Evolutionary conservation across 1,139 yeast genomes (phyloP).

Genomic region (Diutina neorugosa): DNA sequence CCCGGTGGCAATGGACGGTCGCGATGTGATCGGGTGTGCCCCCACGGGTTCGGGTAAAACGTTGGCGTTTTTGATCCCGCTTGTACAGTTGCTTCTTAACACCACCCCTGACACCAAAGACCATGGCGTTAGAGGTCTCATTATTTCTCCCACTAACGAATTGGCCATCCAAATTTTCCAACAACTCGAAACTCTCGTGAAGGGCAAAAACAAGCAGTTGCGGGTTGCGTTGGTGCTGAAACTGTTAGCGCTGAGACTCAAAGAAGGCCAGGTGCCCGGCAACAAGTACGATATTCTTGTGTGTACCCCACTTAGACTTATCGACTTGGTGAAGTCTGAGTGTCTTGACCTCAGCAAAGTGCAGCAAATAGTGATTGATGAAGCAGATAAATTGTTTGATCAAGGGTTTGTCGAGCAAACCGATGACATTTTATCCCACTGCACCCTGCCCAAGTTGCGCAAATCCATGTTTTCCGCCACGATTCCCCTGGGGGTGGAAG

Average conservation of each 20-base stretch:
- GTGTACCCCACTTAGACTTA: constrained; percentile 79
- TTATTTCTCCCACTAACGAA: constrained; percentile 84
- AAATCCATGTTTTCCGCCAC: constrained; percentile 92
- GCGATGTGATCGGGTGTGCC: constrained; percentile 80
- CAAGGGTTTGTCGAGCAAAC: constrained; percentile 87
- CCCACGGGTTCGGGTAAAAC: constrained; percentile 95
- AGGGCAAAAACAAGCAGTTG: constrained; percentile 53
- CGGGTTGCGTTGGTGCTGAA: constrained; percentile 26
- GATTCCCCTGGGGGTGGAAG: constrained; percentile 87
- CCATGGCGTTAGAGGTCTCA: constrained; percentile 56
- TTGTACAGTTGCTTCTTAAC: constrained; percentile 43
- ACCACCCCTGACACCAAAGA: constrained; percentile 15
- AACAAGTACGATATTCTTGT: constrained; percentile 71
- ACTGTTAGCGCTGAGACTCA: constrained; percentile 35
- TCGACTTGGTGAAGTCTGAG: constrained; percentile 61
- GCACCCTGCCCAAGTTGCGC: constrained; percentile 40
- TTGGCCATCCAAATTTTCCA: constrained; percentile 76
- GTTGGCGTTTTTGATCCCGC: constrained; percentile 74
- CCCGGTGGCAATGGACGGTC: constrained; percentile 49
- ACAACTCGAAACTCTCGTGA: constrained; percentile 49
- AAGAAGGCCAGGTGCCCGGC: constrained; percentile 40
- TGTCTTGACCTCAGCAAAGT: constrained; percentile 48
- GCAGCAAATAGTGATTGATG: constrained; percentile 76
- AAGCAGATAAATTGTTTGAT: constrained; percentile 90
- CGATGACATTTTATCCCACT: constrained; percentile 65